These are phyloP conservation scores for Sporisorium scitamineum DNA, from an alignment of 1,284 basidiomycete species.

Conservation along the genomic window DNA sequence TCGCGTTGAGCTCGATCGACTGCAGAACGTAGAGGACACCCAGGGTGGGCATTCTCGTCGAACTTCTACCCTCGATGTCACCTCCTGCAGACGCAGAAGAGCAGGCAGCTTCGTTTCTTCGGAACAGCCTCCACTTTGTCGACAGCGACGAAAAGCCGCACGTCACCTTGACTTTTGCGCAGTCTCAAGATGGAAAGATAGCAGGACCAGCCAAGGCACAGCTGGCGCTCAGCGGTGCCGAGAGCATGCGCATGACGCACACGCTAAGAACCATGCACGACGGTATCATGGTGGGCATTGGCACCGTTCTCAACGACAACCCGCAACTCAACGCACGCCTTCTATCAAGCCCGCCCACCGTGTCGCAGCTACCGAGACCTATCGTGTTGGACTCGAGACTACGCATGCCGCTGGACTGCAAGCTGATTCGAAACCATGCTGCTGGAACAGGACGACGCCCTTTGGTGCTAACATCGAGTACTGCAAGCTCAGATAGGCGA, in stretches of 20 bases:
- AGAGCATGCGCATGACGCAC: constrained; percentile 95
- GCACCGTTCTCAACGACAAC: constrained; percentile 89
- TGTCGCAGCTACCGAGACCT: constrained; percentile 77
- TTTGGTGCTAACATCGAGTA: constrained; percentile 76
- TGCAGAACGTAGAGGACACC: too few species aligned
- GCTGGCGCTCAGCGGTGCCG: constrained; percentile 83
- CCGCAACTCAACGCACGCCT: constrained; percentile 82
- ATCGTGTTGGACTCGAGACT: constrained; percentile 84
- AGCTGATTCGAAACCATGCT: constrained; percentile 79
- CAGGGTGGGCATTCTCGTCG: too few species aligned
- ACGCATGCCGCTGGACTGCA: constrained; percentile 77
- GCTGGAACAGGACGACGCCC: constrained; percentile 78
- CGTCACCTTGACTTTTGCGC: constrained; percentile 91
- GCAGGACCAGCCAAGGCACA: constrained; percentile 81
- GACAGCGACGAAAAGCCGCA: constrained; percentile 25
- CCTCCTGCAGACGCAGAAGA: constrained; percentile 8
- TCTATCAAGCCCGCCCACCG: constrained; percentile 37
- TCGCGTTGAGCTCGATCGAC: background rate
- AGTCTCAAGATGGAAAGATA: constrained; percentile 93
- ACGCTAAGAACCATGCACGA: constrained; percentile 84
- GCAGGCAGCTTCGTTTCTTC: constrained; percentile 23
- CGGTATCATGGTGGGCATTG: constrained; percentile 89
- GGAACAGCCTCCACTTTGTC: constrained; percentile 10
- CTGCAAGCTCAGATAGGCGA: constrained; percentile 45
- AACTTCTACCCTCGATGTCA: background rate